These are phyloP conservation scores for Dovyalis caffra DNA, from an alignment of 345 rosid genomes.

Conservation along the genomic window DNA sequence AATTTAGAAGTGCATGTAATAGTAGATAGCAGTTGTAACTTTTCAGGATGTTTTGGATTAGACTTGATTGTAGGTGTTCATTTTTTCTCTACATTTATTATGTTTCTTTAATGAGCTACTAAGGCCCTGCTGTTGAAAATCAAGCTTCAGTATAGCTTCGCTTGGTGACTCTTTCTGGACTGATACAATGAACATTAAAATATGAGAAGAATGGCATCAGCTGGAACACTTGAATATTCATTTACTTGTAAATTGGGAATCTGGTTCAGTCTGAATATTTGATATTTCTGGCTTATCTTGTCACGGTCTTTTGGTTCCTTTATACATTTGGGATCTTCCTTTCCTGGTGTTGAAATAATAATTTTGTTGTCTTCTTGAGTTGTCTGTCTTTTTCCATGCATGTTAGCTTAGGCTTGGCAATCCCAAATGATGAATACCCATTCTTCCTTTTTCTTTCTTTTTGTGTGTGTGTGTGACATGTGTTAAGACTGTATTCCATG, in stretches of 20 bases:
- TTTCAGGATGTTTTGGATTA: neutral
- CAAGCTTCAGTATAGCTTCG: too few relatives aligned
- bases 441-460: neutral
- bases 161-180: too few relatives aligned
- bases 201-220: too few relatives aligned
- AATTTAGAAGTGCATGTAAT: neutral
- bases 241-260: too few relatives aligned
- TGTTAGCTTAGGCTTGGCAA: neutral
- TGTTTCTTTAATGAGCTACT: too few relatives aligned
- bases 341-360: neutral
- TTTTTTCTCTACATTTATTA: neutral
- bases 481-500: neutral
- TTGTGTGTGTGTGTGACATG: neutral
- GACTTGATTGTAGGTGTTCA: neutral
- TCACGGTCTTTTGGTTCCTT: neutral
- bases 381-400: neutral
- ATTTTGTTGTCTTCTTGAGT: neutral
- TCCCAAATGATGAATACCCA: neutral
- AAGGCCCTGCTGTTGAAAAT: too few relatives aligned
- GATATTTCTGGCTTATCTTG: neutral
- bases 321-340: neutral
- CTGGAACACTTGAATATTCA: too few relatives aligned
- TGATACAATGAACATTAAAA: too few relatives aligned
- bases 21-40: neutral
- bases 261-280: too few relatives aligned